Evolutionary conservation across 2,329 filamentous ascomycete genomes (phyloP).

Genomic region (Clonostachys solani): DNA sequence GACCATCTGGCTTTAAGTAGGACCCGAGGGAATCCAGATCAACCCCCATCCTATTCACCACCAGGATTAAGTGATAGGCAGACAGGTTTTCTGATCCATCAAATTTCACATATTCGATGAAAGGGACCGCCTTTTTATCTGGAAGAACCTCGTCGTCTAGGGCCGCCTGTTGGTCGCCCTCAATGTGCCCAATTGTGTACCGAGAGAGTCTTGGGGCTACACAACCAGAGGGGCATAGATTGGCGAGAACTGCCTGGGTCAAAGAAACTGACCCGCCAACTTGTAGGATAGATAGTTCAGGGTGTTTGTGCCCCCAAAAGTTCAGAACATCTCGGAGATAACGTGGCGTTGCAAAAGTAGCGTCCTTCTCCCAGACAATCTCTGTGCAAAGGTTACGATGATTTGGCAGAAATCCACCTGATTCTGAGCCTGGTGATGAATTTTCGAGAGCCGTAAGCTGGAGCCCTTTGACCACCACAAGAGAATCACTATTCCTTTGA

Average conservation of each 20-base stretch:
- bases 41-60: slow-evolving; percentile 7
- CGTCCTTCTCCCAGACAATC: slow-evolving; percentile 40
- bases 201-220: background rate
- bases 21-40: slow-evolving; percentile 8
- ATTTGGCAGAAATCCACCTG: slow-evolving; percentile 36
- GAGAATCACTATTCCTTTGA: slow-evolving; percentile 21
- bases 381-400: slow-evolving; percentile 44
- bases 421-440: slow-evolving; percentile 9
- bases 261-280: slow-evolving; percentile 17
- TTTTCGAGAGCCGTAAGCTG: slow-evolving; percentile 29
- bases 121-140: background rate
- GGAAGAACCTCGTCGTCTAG: slow-evolving; percentile 3
- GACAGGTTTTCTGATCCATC: slow-evolving; percentile 12
- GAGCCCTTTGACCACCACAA: slow-evolving; percentile 40
- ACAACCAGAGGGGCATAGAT: slow-evolving; percentile 24
- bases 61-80: slow-evolving; percentile 26
- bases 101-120: slow-evolving; percentile 16
- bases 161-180: slow-evolving; percentile 8
- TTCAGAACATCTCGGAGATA: slow-evolving; percentile 18
- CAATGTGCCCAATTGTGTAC: slow-evolving; percentile 1
- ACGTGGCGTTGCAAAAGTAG: slow-evolving; percentile 12
- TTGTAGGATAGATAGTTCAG: slow-evolving; percentile 31
- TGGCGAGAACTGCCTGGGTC: slow-evolving; percentile 6
- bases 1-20: slow-evolving; percentile 19
- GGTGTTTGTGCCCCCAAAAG: slow-evolving; percentile 30